Conservation (phyloP, 495 filamentous ascomycete genomes). For the Stereocaulon alpinum region DNA sequence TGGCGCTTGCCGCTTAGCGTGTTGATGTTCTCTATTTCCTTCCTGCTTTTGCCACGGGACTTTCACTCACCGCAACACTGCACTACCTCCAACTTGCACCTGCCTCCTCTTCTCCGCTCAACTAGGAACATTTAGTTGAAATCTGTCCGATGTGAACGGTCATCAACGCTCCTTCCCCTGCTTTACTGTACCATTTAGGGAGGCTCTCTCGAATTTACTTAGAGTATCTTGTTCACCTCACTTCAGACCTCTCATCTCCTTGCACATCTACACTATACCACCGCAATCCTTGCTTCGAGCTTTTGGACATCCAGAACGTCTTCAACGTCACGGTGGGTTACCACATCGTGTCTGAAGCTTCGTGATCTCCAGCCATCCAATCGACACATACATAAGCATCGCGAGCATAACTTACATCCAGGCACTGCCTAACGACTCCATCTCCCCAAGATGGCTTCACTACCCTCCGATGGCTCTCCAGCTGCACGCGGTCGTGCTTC, state of each 20-base stretch:
- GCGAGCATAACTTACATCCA: conserved; percentile 4
- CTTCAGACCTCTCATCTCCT: conserved; percentile 15
- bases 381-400: conserved; percentile 6
- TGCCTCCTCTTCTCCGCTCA: neutral
- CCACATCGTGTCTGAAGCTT: conserved; percentile 5
- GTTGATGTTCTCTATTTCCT: neutral
- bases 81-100: conserved; percentile 1
- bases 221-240: conserved; percentile 12
- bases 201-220: conserved; percentile 7
- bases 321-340: conserved; percentile 3
- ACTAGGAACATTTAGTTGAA: conserved; percentile 6
- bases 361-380: conserved; percentile 11
- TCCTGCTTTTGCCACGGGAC: neutral
- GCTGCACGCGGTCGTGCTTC: conserved; percentile 31
- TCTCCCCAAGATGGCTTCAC: conserved; percentile 33
- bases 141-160: conserved; percentile 5
- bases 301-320: conserved; percentile 21
- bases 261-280: conserved; percentile 22
- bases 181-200: conserved; percentile 9
- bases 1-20: conserved; percentile 4
- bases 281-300: conserved; percentile 18
- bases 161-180: conserved; percentile 18
- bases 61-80: neutral
- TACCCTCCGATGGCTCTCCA: conserved; percentile 40
- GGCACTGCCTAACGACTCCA: neutral